phyloP scores from a whole-genome alignment of 345 rosid genomes.

The Melaleuca alternifolia region DNA sequence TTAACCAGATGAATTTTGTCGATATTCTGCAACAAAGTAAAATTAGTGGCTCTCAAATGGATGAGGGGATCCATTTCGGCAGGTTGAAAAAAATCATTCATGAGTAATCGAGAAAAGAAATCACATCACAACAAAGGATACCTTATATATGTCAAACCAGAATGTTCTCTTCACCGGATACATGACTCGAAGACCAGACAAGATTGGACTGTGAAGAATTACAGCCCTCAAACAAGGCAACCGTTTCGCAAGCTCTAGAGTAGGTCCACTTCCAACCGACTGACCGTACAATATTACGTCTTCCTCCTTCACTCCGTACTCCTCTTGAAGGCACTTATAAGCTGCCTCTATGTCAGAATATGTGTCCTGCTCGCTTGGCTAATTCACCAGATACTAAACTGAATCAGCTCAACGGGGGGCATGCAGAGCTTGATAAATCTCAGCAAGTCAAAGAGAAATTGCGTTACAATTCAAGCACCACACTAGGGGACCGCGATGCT shows the following conservation, averaged over 20 bases:
- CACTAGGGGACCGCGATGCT: neutral
- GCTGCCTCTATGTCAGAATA: conserved; percentile 88
- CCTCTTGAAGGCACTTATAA: conserved; percentile 55
- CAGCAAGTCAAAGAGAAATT: neutral
- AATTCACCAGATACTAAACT: neutral
- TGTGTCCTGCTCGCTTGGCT: conserved; percentile 88
- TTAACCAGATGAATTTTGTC: conserved; percentile 63
- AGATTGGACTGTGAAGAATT: conserved; percentile 74
- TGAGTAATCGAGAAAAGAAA: neutral
- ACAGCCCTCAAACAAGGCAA: conserved; percentile 62
- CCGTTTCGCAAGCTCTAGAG: conserved; percentile 60
- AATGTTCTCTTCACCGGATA: conserved; percentile 65
- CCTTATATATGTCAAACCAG: conserved; percentile 92
- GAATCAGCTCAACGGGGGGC: neutral
- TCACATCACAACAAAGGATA: conserved; percentile 1
- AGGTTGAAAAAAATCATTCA: neutral
- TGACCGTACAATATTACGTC: conserved; percentile 76
- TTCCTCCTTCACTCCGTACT: conserved; percentile 51
- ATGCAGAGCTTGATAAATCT: neutral
- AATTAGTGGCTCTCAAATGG: neutral
- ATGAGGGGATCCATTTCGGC: neutral
- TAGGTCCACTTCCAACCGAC: conserved; percentile 87
- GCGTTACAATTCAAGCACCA: neutral
- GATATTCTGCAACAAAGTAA: conserved; percentile 43
- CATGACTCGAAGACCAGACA: conserved; percentile 85